Base-by-base conservation (phyloP, 208 protist species). In the Leishmania tarentolae region DNA sequence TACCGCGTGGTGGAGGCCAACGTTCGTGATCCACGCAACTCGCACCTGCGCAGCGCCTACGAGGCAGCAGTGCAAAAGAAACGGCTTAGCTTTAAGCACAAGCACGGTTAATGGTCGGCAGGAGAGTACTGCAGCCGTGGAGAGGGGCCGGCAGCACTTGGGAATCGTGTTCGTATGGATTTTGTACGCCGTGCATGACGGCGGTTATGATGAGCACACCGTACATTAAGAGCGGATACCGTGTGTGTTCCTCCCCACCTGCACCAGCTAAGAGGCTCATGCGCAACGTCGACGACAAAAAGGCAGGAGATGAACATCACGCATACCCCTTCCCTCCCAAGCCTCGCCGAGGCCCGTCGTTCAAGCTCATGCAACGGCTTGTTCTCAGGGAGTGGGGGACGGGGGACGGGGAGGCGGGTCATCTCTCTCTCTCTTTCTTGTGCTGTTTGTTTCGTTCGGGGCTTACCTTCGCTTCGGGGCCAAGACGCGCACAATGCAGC, bases 1-100 rank as follows among this genome's bases (percentile, higher is more conserved):
- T 98, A 98, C 83, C 86, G 88, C 50, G 87, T 98, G 15, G 88
- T 96, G 28, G 87, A 96, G 80, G 94, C 93, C n/a, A 89, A 98
- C 84, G 78, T 96, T 31, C 88, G 76, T 40, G 88, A 98, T 73
- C 91, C 88, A 7, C 78, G 87, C 13, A 94, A 95, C 80, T 83
- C 87, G 40, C 72, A 84, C 11, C 85, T 94, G 65, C 63, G 79
- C 61, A 81, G 86, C n/a, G 81, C 83, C 24, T 96, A 94, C 84
- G 80, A 88, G 47, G 78, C 85, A 3, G 92, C 83, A 1, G 15
- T 96, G 53, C 71, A 78, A 59, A 88, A 87, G 68, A 96, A 94
- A 73, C 89, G 94, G 4, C 86, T 88, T 15, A 78, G n/a, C 17
- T 94, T 88, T 65, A 90, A 92, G 69, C 57, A 83, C 19, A 86